Evolutionary conservation across 2,329 filamentous ascomycete species (phyloP).

Genomic region (Ascosphaera apis): DNA sequence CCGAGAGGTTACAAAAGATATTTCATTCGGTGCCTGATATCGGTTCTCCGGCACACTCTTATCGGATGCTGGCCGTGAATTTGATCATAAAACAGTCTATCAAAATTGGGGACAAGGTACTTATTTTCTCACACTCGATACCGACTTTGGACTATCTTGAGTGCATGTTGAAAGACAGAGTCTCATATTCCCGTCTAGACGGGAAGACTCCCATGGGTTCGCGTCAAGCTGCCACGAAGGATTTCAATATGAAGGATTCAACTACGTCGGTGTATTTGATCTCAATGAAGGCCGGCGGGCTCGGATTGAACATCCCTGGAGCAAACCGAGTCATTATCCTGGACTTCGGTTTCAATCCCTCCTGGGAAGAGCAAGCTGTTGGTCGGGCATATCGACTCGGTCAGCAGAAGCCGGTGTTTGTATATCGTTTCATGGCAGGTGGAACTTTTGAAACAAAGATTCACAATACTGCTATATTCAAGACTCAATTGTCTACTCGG

Average conservation of each 20-base stretch:
- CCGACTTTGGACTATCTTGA: slow-evolving; percentile 47
- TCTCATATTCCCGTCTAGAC: slow-evolving; percentile 33
- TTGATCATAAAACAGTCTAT: slow-evolving; percentile 45
- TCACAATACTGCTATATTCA: slow-evolving; percentile 56
- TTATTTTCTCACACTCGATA: slow-evolving; percentile 59
- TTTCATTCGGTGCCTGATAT: slow-evolving; percentile 11
- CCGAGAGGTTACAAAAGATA: slow-evolving; percentile 13
- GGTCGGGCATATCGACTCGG: slow-evolving; percentile 71
- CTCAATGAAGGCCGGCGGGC: slow-evolving; percentile 59
- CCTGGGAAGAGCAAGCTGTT: slow-evolving; percentile 65
- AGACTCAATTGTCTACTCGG: slow-evolving; percentile 52
- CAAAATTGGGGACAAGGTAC: slow-evolving; percentile 42
- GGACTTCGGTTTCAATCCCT: slow-evolving; percentile 62
- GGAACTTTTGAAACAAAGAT: slow-evolving; percentile 60
- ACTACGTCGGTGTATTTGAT: slow-evolving; percentile 46
- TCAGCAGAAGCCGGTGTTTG: slow-evolving; percentile 56
- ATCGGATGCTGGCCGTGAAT: slow-evolving; percentile 44
- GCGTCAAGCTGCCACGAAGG: slow-evolving; percentile 41
- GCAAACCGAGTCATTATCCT: slow-evolving; percentile 75
- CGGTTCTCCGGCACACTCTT: slow-evolving; percentile 32
- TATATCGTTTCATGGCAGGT: slow-evolving; percentile 58
- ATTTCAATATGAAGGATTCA: slow-evolving; percentile 37
- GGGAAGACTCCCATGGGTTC: slow-evolving; percentile 33
- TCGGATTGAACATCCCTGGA: slow-evolving; percentile 62
- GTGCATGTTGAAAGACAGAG: slow-evolving; percentile 27